Conservation (phyloP, 2,329 filamentous ascomycete genomes). For the Xylariaceae sp. region DNA sequence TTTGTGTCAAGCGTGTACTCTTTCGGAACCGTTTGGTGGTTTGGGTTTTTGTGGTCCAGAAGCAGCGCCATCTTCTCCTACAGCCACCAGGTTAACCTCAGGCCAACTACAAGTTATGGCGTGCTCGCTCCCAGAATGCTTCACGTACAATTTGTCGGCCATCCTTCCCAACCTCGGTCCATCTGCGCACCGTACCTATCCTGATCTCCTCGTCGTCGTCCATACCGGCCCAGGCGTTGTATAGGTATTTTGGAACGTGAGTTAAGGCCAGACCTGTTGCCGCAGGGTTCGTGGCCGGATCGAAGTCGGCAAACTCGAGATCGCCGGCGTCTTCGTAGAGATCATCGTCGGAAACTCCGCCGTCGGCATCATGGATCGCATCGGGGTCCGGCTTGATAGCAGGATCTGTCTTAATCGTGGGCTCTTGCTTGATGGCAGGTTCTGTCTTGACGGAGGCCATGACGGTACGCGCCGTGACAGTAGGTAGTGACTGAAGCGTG, state of each 20-base stretch:
- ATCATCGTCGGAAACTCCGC: conserved; percentile 56
- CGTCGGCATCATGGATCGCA: conserved; percentile 33
- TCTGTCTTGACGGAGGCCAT: conserved; percentile 28
- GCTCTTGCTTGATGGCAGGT: conserved; percentile 27
- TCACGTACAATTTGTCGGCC: conserved; percentile 36
- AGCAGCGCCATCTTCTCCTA: conserved; percentile 56
- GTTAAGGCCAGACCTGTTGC: conserved; percentile 61
- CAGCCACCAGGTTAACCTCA: too few species aligned
- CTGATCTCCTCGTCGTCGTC: conserved; percentile 78
- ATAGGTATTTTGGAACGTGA: conserved; percentile 72
- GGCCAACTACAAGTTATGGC: conserved; percentile 3
- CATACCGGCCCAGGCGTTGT: conserved; percentile 70
- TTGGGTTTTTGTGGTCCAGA: conserved; percentile 56
- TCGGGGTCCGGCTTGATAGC: conserved; percentile 34
- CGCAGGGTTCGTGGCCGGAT: conserved; percentile 31
- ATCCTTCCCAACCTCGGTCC: conserved; percentile 46
- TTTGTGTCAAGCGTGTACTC: conserved; percentile 78
- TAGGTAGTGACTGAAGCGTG: background rate
- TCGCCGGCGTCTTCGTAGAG: conserved; percentile 58
- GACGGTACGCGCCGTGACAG: conserved; percentile 2
- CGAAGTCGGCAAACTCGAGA: conserved; percentile 49
- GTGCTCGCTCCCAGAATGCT: conserved; percentile 17
- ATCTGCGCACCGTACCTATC: conserved; percentile 67
- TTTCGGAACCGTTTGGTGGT: conserved; percentile 73
- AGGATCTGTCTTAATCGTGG: conserved; percentile 28